Conservation (phyloP, 176 grass and related monocot genomes). For the Bolboschoenus planiculmis region DNA sequence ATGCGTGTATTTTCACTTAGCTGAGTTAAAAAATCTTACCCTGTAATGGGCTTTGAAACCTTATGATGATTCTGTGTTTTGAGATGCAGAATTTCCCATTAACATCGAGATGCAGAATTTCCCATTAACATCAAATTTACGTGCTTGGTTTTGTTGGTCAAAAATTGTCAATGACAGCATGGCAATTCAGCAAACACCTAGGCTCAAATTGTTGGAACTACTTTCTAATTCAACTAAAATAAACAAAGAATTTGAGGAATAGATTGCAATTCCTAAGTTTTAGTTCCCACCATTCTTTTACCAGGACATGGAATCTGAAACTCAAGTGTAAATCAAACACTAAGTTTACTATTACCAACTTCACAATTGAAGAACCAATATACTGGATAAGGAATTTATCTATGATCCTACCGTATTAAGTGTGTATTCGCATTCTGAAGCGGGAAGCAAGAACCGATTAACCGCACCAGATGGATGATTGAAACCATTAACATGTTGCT, state of each 20-base stretch:
- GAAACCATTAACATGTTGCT: conserved; percentile 58
- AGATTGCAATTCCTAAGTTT: neutral
- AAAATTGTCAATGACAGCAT: neutral
- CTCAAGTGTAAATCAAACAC: neutral
- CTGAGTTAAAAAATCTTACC: neutral
- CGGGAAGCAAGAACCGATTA: conserved; percentile 79
- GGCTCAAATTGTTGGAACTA: neutral
- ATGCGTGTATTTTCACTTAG: neutral
- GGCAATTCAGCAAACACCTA: neutral
- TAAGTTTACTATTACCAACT: neutral
- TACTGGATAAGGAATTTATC: neutral
- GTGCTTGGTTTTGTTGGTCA: neutral
- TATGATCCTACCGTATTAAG: conserved; percentile 68
- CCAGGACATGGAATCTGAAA: neutral
- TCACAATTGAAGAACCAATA: neutral
- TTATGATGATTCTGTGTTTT: neutral
- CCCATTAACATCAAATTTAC: neutral
- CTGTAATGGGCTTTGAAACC: neutral
- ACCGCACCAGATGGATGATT: conserved; percentile 38
- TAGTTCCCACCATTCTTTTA: neutral
- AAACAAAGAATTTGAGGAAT: neutral
- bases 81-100: neutral
- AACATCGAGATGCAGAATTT: neutral
- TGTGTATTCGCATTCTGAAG: conserved; percentile 75
- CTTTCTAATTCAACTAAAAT: neutral